Base-by-base conservation (phyloP, 2,329 filamentous ascomycete species). In the Beauveria bassiana region DNA sequence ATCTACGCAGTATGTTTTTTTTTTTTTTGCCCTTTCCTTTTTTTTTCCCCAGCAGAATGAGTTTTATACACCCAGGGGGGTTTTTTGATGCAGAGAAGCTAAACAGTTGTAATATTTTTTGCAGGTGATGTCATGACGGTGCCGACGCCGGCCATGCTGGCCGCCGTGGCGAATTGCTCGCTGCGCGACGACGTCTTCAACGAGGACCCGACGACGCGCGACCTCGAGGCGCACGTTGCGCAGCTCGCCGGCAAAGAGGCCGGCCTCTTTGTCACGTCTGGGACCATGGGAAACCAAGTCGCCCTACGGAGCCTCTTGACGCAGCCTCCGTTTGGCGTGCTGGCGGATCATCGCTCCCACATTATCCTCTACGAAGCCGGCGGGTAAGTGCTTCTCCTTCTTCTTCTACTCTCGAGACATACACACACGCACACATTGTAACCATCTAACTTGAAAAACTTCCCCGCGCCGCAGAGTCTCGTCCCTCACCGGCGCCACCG, bases 261-360 rank as follows among this genome's bases (percentile, higher is more conserved):
- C 8, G 89, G 84, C 0, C 79, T 97, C 5, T 86, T 96, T 59
- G 90, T 96, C 61, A 80, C 96, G 63, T 95, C 90, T 0, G 93
- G 93, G 3, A 96, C 93, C 5, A 96, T 96, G 92, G 92, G 91
- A 46, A 97, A 97, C 75, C 92, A 96, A 72, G 79, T 97, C 20
- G 87, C 89, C 0, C 81, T 96, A 47, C 86, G 93, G 45, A 82
- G 89, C 1, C 88, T 95, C 63, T 81, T 97, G 16, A 82, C 79
- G 1, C 88, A 90, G 63, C 92, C 93, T 16, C 93, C 93, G 0
- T 86, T 96, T 71, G 83, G 84, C 8, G 84, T 97, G 5, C 77
- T 97, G 9, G 91, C 89, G 67, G 93, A 97, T 71, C 79, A 86
- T 65, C 83, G 91, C 40, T 84, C 86, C 5, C 93, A 97, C 71